Base-by-base conservation (phyloP, 257 asterid species). In the Verbascum thapsus region DNA sequence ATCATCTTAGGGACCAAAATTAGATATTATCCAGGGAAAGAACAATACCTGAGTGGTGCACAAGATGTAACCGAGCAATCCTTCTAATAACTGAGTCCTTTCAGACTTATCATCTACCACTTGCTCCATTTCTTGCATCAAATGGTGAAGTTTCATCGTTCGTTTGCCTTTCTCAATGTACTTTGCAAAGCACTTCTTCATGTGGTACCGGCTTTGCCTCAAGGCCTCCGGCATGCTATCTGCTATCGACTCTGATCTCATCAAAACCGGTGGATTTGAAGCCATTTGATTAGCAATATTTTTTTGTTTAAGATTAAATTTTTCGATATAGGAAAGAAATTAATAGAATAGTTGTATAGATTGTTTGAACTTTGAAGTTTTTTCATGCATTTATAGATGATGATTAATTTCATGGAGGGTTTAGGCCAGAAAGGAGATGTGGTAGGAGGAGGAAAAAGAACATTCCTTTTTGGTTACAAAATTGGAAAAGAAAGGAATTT, bases 141-240 rank as follows among this genome's bases (percentile, higher is more conserved):
- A 48, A 30, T 78, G 74, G 58, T 80, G 83, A 55, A 76, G 59
- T 53, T 83, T 91, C 87, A 88, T 84, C 77, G 88, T 11, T 52
- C 98, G 66, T 63, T 63, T 86, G 3, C 98, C 98, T 61, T 81
- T 83, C 51, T 83, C 96, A 1, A 66, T 66, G 71, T 66, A 88
- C 81, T 84, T 88, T 0, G 90, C 82, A 35, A 91, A 91, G 79
- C 98, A 91, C 44, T 77, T 87, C 87, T 81, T 88, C 96, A 86
- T 86, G 72, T 91, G 95, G 75, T 84, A 83, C 54, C 88, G 82
- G 85, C 95, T 91, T 68, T 88, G 92, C 74, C 91, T 80, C 8
- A 88, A 67, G 51, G 98, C 95, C 76, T 91, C 96, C 4, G 96
- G 96, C 98, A 91, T 88, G 78, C 80, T 83, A 53, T 84, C 95